Percentiles rank a stretch among this genome's conserved stretches.
Evolutionary conservation across 495 filamentous ascomycete species (phyloP).

Genomic region (Annulohypoxylon maeteangense): DNA sequence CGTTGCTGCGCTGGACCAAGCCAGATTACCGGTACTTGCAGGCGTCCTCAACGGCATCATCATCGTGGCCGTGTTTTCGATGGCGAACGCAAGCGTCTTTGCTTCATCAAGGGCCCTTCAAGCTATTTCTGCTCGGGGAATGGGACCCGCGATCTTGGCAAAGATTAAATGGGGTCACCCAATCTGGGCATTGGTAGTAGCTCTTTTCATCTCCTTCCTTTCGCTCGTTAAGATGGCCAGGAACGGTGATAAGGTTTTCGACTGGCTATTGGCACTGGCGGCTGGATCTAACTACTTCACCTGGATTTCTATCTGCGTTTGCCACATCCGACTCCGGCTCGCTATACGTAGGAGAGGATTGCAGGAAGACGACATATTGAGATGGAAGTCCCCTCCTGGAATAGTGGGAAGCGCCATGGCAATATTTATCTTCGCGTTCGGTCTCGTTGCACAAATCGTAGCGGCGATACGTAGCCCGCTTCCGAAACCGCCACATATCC

Average conservation of each 20-base stretch:
- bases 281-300: slow-evolving; percentile 72
- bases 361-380: slow-evolving; percentile 20
- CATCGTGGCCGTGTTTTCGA: slow-evolving; percentile 61
- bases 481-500: slow-evolving; percentile 20
- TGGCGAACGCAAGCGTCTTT: slow-evolving; percentile 68
- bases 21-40: slow-evolving; percentile 66
- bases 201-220: slow-evolving; percentile 56
- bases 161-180: slow-evolving; percentile 64
- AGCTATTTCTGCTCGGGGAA: slow-evolving; percentile 61
- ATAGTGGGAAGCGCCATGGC: slow-evolving; percentile 34
- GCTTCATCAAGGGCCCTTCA: slow-evolving; percentile 68
- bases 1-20: slow-evolving; percentile 68
- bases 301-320: slow-evolving; percentile 71
- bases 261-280: slow-evolving; percentile 72
- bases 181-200: slow-evolving; percentile 57
- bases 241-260: slow-evolving; percentile 49
- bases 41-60: slow-evolving; percentile 73
- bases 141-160: slow-evolving; percentile 63
- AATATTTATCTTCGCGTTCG: slow-evolving; percentile 37
- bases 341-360: slow-evolving; percentile 46
- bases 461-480: slow-evolving; percentile 35
- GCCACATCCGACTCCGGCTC: slow-evolving; percentile 73
- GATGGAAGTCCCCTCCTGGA: slow-evolving; percentile 39
- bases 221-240: slow-evolving; percentile 34
- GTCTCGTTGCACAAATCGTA: slow-evolving; percentile 40